Conservation (phyloP, 352 stramenopile species). For the Globisporangium paddicum region DNA sequence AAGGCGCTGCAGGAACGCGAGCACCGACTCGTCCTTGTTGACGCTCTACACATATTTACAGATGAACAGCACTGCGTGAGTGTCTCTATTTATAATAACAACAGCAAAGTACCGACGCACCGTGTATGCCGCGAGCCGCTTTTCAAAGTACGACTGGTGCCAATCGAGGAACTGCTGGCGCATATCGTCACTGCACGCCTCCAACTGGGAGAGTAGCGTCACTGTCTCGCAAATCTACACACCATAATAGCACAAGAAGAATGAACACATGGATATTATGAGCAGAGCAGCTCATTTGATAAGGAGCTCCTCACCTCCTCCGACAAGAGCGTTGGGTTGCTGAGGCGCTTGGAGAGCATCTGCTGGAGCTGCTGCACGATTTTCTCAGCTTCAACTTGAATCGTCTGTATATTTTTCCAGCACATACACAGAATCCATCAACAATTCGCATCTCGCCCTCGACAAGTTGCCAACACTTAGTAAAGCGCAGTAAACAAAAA, state of each 20-base stretch:
- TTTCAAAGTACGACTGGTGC: conserved; percentile 73
- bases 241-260: background rate
- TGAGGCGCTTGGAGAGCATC: conserved; percentile 51
- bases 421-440: background rate
- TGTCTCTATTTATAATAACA: too few relatives aligned
- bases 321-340: conserved; percentile 36
- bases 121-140: conserved; percentile 42
- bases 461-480: too few relatives aligned
- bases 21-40: conserved; percentile 37
- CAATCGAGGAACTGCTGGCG: conserved; percentile 83
- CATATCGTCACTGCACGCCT: conserved; percentile 67
- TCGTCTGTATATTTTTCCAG: conserved; percentile 35
- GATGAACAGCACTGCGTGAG: background rate
- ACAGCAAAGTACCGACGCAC: conserved; percentile 19
- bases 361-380: conserved; percentile 78
- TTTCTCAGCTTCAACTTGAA: conserved; percentile 82
- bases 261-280: background rate
- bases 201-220: conserved; percentile 55
- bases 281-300: background rate
- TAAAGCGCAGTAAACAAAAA: too few relatives aligned
- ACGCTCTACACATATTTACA: conserved; percentile 8
- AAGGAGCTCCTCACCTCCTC: conserved; percentile 31
- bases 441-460: too few relatives aligned
- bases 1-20: conserved; percentile 51
- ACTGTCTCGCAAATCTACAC: conserved; percentile 58